These are phyloP conservation scores for Fusarium sublunatum DNA, from an alignment of 2,329 filamentous ascomycete genomes.

Conservation along the genomic window DNA sequence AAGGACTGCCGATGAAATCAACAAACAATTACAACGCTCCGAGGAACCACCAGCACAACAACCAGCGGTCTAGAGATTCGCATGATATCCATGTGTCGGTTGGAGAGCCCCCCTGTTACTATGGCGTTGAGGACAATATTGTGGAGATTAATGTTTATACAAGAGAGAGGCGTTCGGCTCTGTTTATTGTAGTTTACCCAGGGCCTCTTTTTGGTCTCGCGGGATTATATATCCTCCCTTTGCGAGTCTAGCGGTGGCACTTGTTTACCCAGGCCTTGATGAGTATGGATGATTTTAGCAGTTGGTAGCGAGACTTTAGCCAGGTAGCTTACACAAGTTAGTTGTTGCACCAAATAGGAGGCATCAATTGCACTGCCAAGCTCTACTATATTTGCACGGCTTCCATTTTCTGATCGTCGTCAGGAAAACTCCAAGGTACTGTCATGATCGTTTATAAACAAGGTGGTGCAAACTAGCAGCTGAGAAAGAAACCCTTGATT, in stretches of 20 bases:
- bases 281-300: slow-evolving; percentile 9
- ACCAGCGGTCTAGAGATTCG: slow-evolving; percentile 32
- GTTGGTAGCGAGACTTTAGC: neutral
- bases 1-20: slow-evolving; percentile 64
- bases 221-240: slow-evolving; percentile 1
- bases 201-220: slow-evolving; percentile 14
- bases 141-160: slow-evolving; percentile 28
- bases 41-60: slow-evolving; percentile 46
- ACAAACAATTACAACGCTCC: slow-evolving; percentile 63
- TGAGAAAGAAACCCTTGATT: slow-evolving; percentile 29
- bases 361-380: neutral
- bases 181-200: slow-evolving; percentile 17
- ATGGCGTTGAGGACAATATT: slow-evolving; percentile 41
- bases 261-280: slow-evolving; percentile 9
- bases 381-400: neutral
- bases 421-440: no score
- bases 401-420: neutral
- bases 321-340: slow-evolving; percentile 4
- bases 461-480: slow-evolving; percentile 1
- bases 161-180: slow-evolving; percentile 44
- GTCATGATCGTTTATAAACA: no score
- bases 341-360: neutral
- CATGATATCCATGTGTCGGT: slow-evolving; percentile 32
- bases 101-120: slow-evolving; percentile 18
- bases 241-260: slow-evolving; percentile 6